Percentiles rank a stretch among this genome's conserved stretches.
These are phyloP conservation scores for Amanita phalloides DNA, from an alignment of 768 basidiomycete species.

Conservation along the genomic window DNA sequence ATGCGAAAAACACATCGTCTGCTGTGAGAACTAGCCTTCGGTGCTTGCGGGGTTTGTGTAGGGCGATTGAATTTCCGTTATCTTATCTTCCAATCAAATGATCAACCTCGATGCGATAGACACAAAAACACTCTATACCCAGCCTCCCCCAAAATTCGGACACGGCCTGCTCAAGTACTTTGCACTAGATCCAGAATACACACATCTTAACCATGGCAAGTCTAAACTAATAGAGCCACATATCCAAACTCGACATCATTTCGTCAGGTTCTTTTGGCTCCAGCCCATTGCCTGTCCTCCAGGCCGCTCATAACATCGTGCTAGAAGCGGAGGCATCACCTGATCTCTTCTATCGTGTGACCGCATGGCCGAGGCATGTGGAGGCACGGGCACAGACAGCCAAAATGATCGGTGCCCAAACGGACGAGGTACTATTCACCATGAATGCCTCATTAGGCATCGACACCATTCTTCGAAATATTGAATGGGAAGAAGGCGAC, in stretches of 20 bases:
- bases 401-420: slow-evolving; percentile 35
- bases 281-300: slow-evolving; percentile 39
- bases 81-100: background rate
- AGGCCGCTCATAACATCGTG: slow-evolving; percentile 29
- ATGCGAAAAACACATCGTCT: too few species aligned
- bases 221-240: background rate
- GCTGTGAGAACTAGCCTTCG: too few species aligned
- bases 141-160: slow-evolving; percentile 36
- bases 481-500: slow-evolving; percentile 60
- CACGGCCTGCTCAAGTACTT: slow-evolving; percentile 43
- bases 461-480: slow-evolving; percentile 55
- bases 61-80: too few species aligned
- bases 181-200: slow-evolving; percentile 43
- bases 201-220: slow-evolving; percentile 59
- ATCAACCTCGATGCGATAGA: slow-evolving; percentile 1
- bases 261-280: slow-evolving; percentile 48
- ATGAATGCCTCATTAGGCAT: slow-evolving; percentile 56
- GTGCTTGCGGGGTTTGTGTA: too few species aligned
- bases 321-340: slow-evolving; percentile 40
- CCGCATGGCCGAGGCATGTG: slow-evolving; percentile 21
- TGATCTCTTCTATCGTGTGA: slow-evolving; percentile 40
- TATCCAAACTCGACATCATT: background rate
- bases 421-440: slow-evolving; percentile 50
- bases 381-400: slow-evolving; percentile 37
- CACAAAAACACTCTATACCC: slow-evolving; percentile 13